Evolutionary conservation across 441 rosid species (phyloP), one percentile per base, ranked within the genome.

Genomic region (Mallotus repandus): DNA sequence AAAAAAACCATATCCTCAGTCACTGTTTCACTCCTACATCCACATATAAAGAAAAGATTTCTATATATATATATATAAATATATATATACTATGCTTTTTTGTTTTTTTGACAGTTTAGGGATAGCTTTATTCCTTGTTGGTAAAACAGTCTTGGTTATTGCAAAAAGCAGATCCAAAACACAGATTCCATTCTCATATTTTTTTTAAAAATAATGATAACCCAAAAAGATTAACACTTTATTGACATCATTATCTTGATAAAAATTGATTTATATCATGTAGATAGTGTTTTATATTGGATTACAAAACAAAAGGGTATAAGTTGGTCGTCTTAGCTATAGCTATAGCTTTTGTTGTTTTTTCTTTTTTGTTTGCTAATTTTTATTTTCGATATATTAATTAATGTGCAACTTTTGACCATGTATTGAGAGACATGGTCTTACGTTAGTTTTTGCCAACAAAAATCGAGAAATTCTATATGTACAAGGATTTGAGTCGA

Each of bases 91-190:
- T 45, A 45, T 45, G 11, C 49, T 10, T 45, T 19, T 22, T 50
- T 82, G 77, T 85, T 85, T 82, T 81, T 77, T 78, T 60, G 77
- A 79, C 77, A 74, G 72, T 71, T 52, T 45, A 75, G 75, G 71
- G 64, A 71, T 72, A 75, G 72, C 87, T 88, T 88, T 83, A 88
- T 79, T 84, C 85, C 85, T 73, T 79, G 80, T 73, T 78, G 65
- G 79, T 67, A 35, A 72, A 76, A 68, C 67, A 69, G 78, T 75
- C 74, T 84, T 83, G 87, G 81, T 83, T 76, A 68, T 57, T 73
- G 80, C 78, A 84, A 88, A 68, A 88, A 88, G 88, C 82, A 85
- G 83, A 80, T 81, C 84, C 75, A 76, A 70, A 74, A 63, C 76
- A 69, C 74, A 81, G 83, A 84, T 84, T 86, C 86, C 84, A 71